A percentile compares a stretch with the other conserved stretches of the same genome.
Evolutionary conservation across 2,329 filamentous ascomycete species (phyloP).

Genomic region (Colletotrichum horii): DNA sequence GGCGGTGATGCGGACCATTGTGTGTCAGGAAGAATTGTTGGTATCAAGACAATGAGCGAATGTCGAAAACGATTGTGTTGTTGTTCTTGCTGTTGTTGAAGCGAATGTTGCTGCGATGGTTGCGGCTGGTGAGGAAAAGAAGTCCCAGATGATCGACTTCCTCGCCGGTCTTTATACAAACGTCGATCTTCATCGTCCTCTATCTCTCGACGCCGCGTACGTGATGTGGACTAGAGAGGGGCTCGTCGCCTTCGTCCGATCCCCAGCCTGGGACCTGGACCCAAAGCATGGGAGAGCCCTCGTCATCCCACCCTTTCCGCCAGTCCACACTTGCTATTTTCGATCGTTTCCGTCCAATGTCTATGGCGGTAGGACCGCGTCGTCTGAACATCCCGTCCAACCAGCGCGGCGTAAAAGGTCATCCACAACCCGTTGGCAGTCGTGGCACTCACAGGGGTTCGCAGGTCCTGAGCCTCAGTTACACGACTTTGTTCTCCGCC

Average conservation of each 20-base stretch:
- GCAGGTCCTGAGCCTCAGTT: constrained; percentile 4
- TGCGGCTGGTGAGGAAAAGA: not conserved
- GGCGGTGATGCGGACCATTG: constrained; percentile 4
- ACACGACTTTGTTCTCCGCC: not conserved
- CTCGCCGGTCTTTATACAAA: constrained; percentile 1
- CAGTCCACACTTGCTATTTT: not conserved
- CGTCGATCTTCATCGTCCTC: not conserved
- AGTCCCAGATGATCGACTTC: not conserved
- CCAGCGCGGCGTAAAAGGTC: constrained; percentile 12
- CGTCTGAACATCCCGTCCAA: not conserved
- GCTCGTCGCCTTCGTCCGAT: not conserved
- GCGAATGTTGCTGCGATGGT: constrained; percentile 3
- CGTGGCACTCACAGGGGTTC: not conserved
- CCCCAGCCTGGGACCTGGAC: not conserved
- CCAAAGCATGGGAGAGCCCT: not conserved
- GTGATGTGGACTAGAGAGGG: not conserved
- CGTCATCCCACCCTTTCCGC: not conserved
- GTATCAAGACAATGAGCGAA: not conserved
- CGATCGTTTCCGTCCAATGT: not conserved
- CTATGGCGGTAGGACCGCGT: not conserved
- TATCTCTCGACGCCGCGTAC: not conserved
- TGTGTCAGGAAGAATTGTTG: not conserved
- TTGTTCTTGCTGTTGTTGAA: not conserved
- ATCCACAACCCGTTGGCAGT: constrained; percentile 3
- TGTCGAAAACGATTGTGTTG: not conserved